These are phyloP conservation scores for Myxozyma geophila DNA, from an alignment of 805 yeast genomes.

Conservation along the genomic window DNA sequence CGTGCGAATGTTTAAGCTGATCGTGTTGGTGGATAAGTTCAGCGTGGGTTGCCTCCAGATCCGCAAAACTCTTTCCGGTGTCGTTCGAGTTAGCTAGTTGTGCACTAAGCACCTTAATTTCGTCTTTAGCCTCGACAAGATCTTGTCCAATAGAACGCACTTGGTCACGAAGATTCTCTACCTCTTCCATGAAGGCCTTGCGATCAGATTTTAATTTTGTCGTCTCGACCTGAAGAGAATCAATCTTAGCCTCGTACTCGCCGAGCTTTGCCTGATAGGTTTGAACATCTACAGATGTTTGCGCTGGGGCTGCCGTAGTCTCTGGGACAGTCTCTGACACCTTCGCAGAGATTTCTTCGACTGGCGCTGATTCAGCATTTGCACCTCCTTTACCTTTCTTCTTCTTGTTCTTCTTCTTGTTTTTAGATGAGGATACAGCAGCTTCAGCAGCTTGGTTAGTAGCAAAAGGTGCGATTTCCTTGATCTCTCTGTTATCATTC, in stretches of 20 bases:
- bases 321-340: constrained; percentile 17
- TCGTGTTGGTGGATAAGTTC: constrained; percentile 33
- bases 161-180: constrained; percentile 76
- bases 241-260: constrained; percentile 36
- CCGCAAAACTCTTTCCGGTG: constrained; percentile 18
- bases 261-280: constrained; percentile 9
- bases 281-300: constrained; percentile 3
- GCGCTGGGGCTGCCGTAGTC: constrained; percentile 8
- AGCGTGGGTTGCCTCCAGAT: constrained; percentile 27
- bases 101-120: constrained; percentile 19
- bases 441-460: not conserved
- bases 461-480: not conserved
- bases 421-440: constrained; percentile 24
- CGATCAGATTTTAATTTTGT: constrained; percentile 19
- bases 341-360: constrained; percentile 15
- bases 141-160: constrained; percentile 77
- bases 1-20: constrained; percentile 25
- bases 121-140: constrained; percentile 68
- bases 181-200: constrained; percentile 54
- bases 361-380: constrained; percentile 1
- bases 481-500: not conserved
- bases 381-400: constrained; percentile 38
- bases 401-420: constrained; percentile 44
- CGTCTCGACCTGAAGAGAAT: constrained; percentile 16
- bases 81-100: constrained; percentile 13